phyloP scores from a whole-genome alignment of 1,284 basidiomycete genomes.

The Spongispora temasekensis region DNA sequence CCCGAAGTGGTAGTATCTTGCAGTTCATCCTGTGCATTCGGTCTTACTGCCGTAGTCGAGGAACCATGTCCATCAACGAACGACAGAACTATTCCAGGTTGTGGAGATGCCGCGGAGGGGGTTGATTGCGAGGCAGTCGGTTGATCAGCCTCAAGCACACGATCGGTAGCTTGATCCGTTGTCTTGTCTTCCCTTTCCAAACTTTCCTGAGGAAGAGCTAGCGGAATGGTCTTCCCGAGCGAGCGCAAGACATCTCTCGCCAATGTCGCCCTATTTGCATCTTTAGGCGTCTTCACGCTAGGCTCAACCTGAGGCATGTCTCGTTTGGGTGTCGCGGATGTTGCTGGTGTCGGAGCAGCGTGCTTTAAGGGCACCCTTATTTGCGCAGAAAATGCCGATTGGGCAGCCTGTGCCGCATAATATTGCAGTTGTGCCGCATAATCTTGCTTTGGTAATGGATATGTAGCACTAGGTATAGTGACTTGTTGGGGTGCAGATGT shows the following conservation, averaged over 20 bases:
- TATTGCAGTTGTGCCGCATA: slow-evolving; percentile 25
- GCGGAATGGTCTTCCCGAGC: slow-evolving; percentile 29
- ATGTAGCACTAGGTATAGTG: not conserved
- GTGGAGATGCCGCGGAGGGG: not conserved
- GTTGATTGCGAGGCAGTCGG: not conserved
- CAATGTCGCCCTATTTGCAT: slow-evolving; percentile 41
- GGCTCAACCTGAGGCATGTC: not conserved
- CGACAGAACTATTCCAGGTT: not conserved
- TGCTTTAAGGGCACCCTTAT: not conserved
- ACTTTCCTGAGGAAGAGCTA: slow-evolving; percentile 2
- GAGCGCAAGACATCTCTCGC: slow-evolving; percentile 47
- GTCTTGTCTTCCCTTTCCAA: slow-evolving; percentile 6
- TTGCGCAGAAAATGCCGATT: slow-evolving; percentile 7
- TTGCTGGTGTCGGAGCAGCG: not conserved
- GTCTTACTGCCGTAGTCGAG: not conserved
- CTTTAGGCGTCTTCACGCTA: slow-evolving; percentile 33
- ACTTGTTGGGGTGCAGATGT: not conserved
- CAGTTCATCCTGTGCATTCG: not conserved
- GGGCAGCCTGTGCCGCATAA: slow-evolving; percentile 22
- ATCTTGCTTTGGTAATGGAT: no score
- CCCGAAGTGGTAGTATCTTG: not conserved
- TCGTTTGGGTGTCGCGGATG: slow-evolving; percentile 8
- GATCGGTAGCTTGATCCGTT: not conserved
- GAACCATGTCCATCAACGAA: not conserved
- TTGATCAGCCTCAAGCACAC: not conserved